Evolutionary conservation across 108 stramenopile genomes (phyloP), one percentile per base, ranked within the genome.

Genomic region (Halocafeteria seosinensis): DNA sequence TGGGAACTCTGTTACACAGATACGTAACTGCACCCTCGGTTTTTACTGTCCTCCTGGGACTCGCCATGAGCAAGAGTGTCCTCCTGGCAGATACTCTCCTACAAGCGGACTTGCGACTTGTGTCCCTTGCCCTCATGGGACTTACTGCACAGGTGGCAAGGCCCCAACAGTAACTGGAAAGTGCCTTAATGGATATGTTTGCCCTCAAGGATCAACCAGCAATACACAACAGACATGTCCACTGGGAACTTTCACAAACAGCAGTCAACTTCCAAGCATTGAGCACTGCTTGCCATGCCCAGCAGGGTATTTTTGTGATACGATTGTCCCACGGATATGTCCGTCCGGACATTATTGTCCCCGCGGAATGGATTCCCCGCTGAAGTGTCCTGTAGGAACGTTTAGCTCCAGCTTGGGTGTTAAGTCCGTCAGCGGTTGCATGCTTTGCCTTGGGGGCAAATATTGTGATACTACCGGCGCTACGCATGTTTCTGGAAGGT

Each of bases 251-350:
- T 13, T 1, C 32, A 60, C 25, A 11, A 30, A 5, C 73, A 62
- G 0, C 76, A 60, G 6, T 38, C 28, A 4, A 37, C 67, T 21
- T n/a, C n/a, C n/a, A n/a, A n/a, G n/a, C n/a, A n/a, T n/a, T n/a
- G n/a, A n/a, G n/a, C n/a, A n/a, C n/a, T 79, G 78, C 47, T 33
- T 66, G 9, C 62, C 61, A 1, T 79, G 78, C 57, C 32, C 38
- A 5, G 73, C 74, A 1, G 77, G 77, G 24, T 69, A 68, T 9
- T 80, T 77, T 37, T 80, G 79, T 2, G 58, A 13, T 21, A 59
- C 58, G 3, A 36, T 25, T 42, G 5, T 71, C 67, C 1, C 71
- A 55, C 47, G 38, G 24, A 50, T 24, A 11, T 81, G 78, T 50
- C 60, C 77, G 0, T 33, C 35, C 4, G 73, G 73, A 8, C 57